Evolutionary conservation across 306 rosid genomes (phyloP).

Genomic region (Dicorynia guianensis): DNA sequence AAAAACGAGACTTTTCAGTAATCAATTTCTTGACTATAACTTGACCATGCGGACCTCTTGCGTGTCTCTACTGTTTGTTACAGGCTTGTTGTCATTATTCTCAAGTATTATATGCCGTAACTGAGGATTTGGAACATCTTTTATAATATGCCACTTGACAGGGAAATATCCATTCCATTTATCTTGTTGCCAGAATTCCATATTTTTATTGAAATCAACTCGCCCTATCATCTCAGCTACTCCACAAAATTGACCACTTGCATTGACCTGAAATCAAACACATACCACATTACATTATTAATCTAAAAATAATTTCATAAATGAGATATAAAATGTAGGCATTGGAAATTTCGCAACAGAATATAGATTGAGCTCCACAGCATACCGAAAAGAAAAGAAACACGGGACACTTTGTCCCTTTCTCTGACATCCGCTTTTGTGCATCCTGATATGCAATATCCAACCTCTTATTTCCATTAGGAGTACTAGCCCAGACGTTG

Average conservation of each 20-base stretch:
- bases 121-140: constrained; percentile 80
- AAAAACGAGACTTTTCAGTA: not conserved
- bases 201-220: constrained; percentile 76
- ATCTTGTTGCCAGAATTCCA: constrained; percentile 95
- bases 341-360: not conserved
- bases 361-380: constrained; percentile 21
- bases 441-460: constrained; percentile 68
- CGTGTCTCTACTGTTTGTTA: constrained; percentile 89
- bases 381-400: constrained; percentile 88
- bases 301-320: not conserved
- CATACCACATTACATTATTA: not conserved
- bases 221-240: constrained; percentile 85
- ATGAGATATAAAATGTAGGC: not conserved
- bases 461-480: constrained; percentile 80
- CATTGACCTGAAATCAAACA: constrained; percentile 69
- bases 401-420: constrained; percentile 70
- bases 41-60: constrained; percentile 67
- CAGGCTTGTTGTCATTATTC: constrained; percentile 86
- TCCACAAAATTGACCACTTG: constrained; percentile 95
- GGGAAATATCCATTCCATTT: constrained; percentile 90
- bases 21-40: constrained; percentile 1
- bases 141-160: constrained; percentile 86
- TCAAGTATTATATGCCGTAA: constrained; percentile 80
- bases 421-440: constrained; percentile 55
- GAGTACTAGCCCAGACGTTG: constrained; percentile 89